Conservation (phyloP, 768 basidiomycete genomes). For the Rhodotorula graminis region DNA sequence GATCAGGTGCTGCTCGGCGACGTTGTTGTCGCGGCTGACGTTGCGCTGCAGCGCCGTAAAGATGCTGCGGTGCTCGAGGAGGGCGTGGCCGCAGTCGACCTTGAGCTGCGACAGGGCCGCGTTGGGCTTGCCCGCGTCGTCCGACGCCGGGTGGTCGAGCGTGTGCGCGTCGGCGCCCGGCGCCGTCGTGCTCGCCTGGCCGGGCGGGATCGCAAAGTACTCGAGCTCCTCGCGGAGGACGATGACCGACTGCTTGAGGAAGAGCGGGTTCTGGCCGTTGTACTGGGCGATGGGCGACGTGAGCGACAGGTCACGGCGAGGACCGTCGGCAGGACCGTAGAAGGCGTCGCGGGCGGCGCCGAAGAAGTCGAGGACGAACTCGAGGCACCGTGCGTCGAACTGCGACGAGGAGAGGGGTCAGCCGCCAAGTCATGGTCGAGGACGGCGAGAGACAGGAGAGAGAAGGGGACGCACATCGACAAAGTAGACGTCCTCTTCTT, state of each 20-base stretch:
- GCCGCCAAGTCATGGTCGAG: too few relatives aligned
- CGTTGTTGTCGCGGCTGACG: constrained; percentile 97
- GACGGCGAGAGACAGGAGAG: too few relatives aligned
- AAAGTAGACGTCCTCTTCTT: constrained; percentile 87
- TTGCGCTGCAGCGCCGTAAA: constrained; percentile 97
- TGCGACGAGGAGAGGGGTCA: constrained; percentile 44
- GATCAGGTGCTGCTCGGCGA: constrained; percentile 97
- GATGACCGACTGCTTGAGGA: constrained; percentile 95
- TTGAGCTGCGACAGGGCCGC: constrained; percentile 72
- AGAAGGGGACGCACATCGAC: constrained; percentile 72
- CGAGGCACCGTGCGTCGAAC: constrained; percentile 97
- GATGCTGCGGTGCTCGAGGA: constrained; percentile 84
- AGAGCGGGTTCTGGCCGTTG: constrained; percentile 77
- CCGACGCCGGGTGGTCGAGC: constrained; percentile 52
- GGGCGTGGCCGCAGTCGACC: constrained; percentile 73
- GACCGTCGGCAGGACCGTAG: constrained; percentile 62
- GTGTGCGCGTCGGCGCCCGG: background rate
- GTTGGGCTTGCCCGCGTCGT: constrained; percentile 75
- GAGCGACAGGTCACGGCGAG: constrained; percentile 32
- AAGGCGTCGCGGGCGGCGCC: constrained; percentile 78
- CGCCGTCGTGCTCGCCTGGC: constrained; percentile 31
- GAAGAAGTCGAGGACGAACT: constrained; percentile 90
- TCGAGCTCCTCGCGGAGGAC: constrained; percentile 96
- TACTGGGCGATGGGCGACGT: constrained; percentile 23
- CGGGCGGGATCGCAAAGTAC: constrained; percentile 92